Conservation (phyloP, 1,284 basidiomycete genomes). For the Moesziomyces sp. region DNA sequence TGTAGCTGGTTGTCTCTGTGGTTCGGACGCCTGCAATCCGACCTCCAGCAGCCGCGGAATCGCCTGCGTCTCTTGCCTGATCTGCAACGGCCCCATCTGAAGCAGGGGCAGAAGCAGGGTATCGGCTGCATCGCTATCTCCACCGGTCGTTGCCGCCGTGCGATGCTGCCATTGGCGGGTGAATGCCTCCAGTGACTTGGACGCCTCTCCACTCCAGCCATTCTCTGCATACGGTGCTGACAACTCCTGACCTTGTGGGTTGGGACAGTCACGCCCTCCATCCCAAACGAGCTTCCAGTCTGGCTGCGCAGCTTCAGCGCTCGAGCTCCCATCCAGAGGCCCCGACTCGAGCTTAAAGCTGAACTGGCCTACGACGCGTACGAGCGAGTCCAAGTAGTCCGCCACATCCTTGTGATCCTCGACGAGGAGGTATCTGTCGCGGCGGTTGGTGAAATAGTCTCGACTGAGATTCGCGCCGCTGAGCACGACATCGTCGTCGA, state of each 20-base stretch:
- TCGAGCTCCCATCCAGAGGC: not conserved
- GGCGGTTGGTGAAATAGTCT: constrained; percentile 93
- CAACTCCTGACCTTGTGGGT: not conserved
- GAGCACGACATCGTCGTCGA: constrained; percentile 89
- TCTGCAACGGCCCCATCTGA: constrained; percentile 68
- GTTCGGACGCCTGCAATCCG: constrained; percentile 1
- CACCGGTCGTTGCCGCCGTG: not conserved
- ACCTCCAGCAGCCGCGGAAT: constrained; percentile 49
- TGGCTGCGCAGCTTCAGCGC: constrained; percentile 1
- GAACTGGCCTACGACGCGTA: constrained; percentile 77
- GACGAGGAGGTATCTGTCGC: constrained; percentile 92
- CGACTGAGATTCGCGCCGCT: constrained; percentile 94
- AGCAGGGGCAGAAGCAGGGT: constrained; percentile 67
- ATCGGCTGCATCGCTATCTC: constrained; percentile 14
- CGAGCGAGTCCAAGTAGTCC: constrained; percentile 84
- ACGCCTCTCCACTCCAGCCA: constrained; percentile 38
- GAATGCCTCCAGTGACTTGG: constrained; percentile 35
- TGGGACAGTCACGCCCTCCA: constrained; percentile 34
- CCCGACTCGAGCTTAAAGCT: constrained; percentile 73
- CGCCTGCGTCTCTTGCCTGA: constrained; percentile 67
- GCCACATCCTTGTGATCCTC: constrained; percentile 75
- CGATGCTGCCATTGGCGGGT: constrained; percentile 44
- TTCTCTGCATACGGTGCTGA: constrained; percentile 17
- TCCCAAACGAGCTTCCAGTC: constrained; percentile 58
- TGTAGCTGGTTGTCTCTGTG: constrained; percentile 5